Percentiles rank a stretch among this genome's conserved stretches.
These are phyloP conservation scores for Ogataea saltuana DNA, from an alignment of 805 yeast genomes.

Conservation along the genomic window DNA sequence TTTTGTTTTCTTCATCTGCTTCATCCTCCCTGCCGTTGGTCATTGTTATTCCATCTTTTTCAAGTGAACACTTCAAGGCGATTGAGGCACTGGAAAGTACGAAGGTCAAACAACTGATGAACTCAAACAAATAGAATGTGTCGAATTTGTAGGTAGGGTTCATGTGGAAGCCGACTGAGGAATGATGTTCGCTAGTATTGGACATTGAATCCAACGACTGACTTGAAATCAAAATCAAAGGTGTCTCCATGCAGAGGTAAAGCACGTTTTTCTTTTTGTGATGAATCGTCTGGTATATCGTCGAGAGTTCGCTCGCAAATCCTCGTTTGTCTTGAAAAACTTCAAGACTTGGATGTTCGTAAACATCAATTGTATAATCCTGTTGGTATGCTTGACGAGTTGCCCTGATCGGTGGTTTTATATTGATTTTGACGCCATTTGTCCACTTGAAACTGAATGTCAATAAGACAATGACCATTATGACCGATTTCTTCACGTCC, in stretches of 20 bases:
- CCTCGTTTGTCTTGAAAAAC: slow-evolving; percentile 33
- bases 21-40: slow-evolving; percentile 11
- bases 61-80: slow-evolving; percentile 42
- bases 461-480: slow-evolving; percentile 30
- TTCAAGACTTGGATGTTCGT: slow-evolving; percentile 21
- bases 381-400: slow-evolving; percentile 4
- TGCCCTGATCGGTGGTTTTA: slow-evolving; percentile 1
- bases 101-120: slow-evolving; percentile 50
- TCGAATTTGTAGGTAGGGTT: slow-evolving; percentile 45
- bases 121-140: slow-evolving; percentile 55
- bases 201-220: slow-evolving; percentile 7
- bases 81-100: slow-evolving; percentile 50
- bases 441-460: slow-evolving; percentile 39
- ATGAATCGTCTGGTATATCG: slow-evolving; percentile 11
- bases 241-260: slow-evolving; percentile 29
- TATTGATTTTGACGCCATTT: slow-evolving; percentile 22
- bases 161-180: slow-evolving; percentile 25
- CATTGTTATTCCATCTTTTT: slow-evolving; percentile 24
- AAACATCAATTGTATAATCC: slow-evolving; percentile 8
- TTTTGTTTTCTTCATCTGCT: slow-evolving; percentile 8
- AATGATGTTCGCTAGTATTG: background rate
- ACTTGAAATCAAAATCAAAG: slow-evolving; percentile 24
- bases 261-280: slow-evolving; percentile 13
- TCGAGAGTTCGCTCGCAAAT: slow-evolving; percentile 31
- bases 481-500: slow-evolving; percentile 33